Evolutionary conservation across 164 flowering plant species (phyloP).

Genomic region (Chimonanthus salicifolius): DNA sequence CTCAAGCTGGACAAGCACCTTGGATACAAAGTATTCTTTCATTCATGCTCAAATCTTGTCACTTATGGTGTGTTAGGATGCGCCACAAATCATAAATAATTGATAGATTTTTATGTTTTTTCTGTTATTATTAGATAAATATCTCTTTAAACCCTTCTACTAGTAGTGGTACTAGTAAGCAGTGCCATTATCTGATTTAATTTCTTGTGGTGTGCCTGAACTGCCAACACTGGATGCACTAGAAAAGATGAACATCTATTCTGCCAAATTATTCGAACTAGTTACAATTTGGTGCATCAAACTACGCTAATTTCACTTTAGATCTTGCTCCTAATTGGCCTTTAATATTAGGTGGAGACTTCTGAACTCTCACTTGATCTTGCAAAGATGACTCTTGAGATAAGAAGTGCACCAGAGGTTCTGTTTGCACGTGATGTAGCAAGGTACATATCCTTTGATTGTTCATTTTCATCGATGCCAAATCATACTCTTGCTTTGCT

Average conservation of each 20-base stretch:
- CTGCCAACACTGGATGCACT: background rate
- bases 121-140: too few species aligned
- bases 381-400: slow-evolving; percentile 89
- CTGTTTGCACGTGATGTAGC: slow-evolving; percentile 97
- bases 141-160: too few species aligned
- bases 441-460: slow-evolving; percentile 40
- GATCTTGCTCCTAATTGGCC: background rate
- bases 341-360: slow-evolving; percentile 81
- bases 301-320: background rate
- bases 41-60: background rate
- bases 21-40: slow-evolving; percentile 70
- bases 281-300: background rate
- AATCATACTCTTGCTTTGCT: background rate
- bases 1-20: slow-evolving; percentile 97
- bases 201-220: too few species aligned
- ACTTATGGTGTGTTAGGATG: background rate
- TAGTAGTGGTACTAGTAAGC: too few species aligned
- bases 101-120: background rate
- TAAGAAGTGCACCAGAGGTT: slow-evolving; percentile 77
- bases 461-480: background rate
- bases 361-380: slow-evolving; percentile 98
- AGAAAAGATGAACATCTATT: background rate
- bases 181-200: too few species aligned
- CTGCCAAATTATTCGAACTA: background rate
- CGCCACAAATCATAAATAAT: background rate